Base-by-base conservation (phyloP, 2,329 filamentous ascomycete genomes). In the Coleophoma crateriformis region DNA sequence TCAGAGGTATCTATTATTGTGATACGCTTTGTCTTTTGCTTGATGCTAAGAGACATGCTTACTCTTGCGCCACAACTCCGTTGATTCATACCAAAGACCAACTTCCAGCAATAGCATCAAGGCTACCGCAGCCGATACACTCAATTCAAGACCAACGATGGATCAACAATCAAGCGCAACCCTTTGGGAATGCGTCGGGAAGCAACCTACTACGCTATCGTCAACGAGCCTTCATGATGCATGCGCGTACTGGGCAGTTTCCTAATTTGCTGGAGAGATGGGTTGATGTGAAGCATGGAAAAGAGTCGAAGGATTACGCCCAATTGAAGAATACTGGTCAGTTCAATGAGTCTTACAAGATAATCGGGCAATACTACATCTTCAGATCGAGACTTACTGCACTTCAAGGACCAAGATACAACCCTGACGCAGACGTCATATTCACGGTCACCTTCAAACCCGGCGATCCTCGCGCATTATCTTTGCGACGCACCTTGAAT, bases 211-310 rank as follows among this genome's bases (percentile, higher is more conserved):
- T 58, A 38, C 47, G 47, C 33, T 61, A 54, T 33, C 58, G 61
- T 11, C 61, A 63, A 44, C 58, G 52, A 32, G 50, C 50, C 10
- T 63, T 60, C 37, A 54, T 51, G 12, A 60, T 58, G 54, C 58
- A 53, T 41, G 60, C 52, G 46, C 48, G 42, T 14, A 49, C 46
- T 40, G 59, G 57, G n/a, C 12, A 13, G n/a, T 60, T 58, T 37
- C 60, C 61, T 22, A 27, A 50, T 15, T 38, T 62, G 32, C 22
- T 58, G 11, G 33, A 14, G 27, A 54, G 58, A 40, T 58, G 58
- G 56, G 42, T 48, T 32, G 54, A 49, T 43, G 50, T 41, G 41
- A 39, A 48, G 19, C 40, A 48, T 7, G 27, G 27, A 27, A 27
- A 27, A 27, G 27, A 27, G 6, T 27, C 27, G 27, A 27, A 7